These are phyloP conservation scores for Yamadazyma dushanensis DNA, from an alignment of 1,139 yeast species.

Conservation along the genomic window DNA sequence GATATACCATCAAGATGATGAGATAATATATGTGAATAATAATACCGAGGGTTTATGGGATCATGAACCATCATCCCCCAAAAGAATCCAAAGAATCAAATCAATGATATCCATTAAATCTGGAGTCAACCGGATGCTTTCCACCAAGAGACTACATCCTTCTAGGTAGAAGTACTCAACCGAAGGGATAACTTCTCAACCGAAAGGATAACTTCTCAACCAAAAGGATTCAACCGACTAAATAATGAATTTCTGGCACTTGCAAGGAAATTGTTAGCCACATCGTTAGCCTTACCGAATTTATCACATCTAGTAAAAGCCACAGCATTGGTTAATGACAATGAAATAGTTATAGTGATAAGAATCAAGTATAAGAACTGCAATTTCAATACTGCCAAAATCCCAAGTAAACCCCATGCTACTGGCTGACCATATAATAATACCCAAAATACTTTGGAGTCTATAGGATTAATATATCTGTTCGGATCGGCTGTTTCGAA, in stretches of 20 bases:
- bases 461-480: slow-evolving; percentile 85
- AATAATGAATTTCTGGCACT: slow-evolving; percentile 49
- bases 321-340: slow-evolving; percentile 78
- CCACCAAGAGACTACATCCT: too few relatives aligned
- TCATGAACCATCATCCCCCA: neutral
- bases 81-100: too few relatives aligned
- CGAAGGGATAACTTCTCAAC: too few relatives aligned
- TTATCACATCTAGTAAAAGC: slow-evolving; percentile 92
- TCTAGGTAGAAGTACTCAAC: too few relatives aligned
- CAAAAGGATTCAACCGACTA: slow-evolving; percentile 52
- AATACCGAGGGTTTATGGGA: too few relatives aligned
- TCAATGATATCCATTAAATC: too few relatives aligned
- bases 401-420: slow-evolving; percentile 70
- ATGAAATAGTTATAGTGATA: slow-evolving; percentile 63
- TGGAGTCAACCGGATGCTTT: too few relatives aligned
- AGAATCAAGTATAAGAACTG: slow-evolving; percentile 72
- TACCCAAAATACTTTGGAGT: slow-evolving; percentile 85
- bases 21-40: neutral
- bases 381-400: slow-evolving; percentile 75
- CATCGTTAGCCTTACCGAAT: slow-evolving; percentile 70
- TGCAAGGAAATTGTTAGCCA: slow-evolving; percentile 52
- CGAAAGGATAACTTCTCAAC: slow-evolving; percentile 2
- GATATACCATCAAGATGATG: neutral
- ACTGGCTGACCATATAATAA: slow-evolving; percentile 74
- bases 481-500: slow-evolving; percentile 85